Evolutionary conservation across 768 basidiomycete genomes (phyloP), one percentile per base, ranked within the genome.

Genomic region (Termitomyces sp.): DNA sequence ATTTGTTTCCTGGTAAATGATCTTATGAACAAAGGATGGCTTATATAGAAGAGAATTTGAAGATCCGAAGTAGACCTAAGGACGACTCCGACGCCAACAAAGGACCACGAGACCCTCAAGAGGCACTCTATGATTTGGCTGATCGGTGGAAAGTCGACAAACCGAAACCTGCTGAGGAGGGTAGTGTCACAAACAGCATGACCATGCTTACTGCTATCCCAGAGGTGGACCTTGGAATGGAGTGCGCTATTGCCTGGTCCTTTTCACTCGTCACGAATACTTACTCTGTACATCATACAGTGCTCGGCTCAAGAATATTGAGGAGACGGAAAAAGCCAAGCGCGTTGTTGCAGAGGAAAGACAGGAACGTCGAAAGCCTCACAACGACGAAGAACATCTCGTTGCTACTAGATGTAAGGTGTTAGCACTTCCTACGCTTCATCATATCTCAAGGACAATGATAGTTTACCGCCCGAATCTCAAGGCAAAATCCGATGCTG

Each of bases 181-280:
- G 96, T 8, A 97, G 84, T 66, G 94, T 98, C 25, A 92, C 94
- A 12, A 94, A 92, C 61, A 94, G 91, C 63, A 66, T 96, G 71
- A 86, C 92, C 4, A 99, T 98, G 97, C 78, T 99, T 54, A 98
- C 95, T 16, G 94, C 92, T 35, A 98, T 99, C 64, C 97, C 96
- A 0, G 97, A 98, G 68, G 94, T 98, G 9, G 96, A 99, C 71
- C 80, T 99, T 4, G 97, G 97, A 55, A 97, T 98, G 89, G 95
- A 99, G 95, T 98, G 64, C 64, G 92, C 86, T 2, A 11, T n/a
- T 44, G 25, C 23, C 19, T 42, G 25, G 34, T 9, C 38, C 41
- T 52, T 47, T 47, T 5, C 0, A 9, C n/a, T 34, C 42, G 46
- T 53, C 41, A 21, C 49, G 56, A 51, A 6, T 25, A 57, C 21